These are phyloP conservation scores for Trichoderma koningii DNA, from an alignment of 2,329 filamentous ascomycete genomes.

Conservation along the genomic window DNA sequence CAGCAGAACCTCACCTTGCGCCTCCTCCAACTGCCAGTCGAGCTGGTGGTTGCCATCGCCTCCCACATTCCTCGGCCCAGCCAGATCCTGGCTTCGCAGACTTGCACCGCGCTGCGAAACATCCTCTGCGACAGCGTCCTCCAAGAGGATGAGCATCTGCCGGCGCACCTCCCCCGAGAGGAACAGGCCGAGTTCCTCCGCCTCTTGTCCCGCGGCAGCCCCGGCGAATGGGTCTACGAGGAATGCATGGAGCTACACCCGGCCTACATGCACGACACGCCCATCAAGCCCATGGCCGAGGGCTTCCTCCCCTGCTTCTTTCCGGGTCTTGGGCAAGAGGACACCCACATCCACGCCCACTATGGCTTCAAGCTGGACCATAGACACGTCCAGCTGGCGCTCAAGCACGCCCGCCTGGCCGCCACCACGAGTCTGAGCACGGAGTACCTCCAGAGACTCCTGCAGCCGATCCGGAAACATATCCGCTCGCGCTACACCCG, in stretches of 20 bases:
- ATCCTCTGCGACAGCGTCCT: not conserved
- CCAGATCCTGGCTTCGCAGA: not conserved
- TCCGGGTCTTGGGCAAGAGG: no score
- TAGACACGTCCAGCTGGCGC: constrained; percentile 14
- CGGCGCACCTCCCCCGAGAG: not conserved
- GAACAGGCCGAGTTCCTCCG: not conserved
- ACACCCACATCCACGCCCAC: not conserved
- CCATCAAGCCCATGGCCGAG: not conserved
- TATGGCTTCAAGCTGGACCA: not conserved
- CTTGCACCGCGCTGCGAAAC: not conserved
- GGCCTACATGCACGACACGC: not conserved
- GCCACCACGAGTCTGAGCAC: not conserved
- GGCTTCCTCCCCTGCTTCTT: no score
- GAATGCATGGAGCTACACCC: not conserved
- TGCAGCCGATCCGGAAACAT: not conserved
- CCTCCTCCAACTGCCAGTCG: not conserved
- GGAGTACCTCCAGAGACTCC: constrained; percentile 18
- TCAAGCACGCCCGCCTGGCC: constrained; percentile 12
- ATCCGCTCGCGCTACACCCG: not conserved
- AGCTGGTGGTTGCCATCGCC: not conserved
- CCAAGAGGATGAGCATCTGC: not conserved
- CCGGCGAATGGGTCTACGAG: not conserved
- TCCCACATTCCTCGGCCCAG: not conserved
- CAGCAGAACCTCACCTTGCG: no score
- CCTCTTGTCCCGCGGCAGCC: not conserved